These are phyloP conservation scores for Ogataea philodendri DNA, from an alignment of 805 yeast species.

Conservation along the genomic window DNA sequence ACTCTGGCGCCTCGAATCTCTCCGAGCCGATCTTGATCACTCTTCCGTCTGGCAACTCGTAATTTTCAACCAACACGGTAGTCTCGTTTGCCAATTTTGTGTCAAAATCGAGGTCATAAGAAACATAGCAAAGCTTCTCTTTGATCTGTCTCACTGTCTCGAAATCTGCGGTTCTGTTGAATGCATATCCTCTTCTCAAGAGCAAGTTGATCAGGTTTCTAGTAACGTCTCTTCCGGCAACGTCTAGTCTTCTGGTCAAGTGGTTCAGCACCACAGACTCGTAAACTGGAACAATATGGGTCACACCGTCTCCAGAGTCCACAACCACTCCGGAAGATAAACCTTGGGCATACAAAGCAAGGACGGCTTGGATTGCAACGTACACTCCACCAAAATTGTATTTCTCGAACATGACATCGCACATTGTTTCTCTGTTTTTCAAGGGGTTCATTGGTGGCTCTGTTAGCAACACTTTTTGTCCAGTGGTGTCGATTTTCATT, in stretches of 20 bases:
- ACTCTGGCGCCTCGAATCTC: conserved; percentile 95
- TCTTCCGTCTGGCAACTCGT: conserved; percentile 96
- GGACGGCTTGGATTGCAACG: conserved; percentile 96
- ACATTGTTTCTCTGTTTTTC: conserved; percentile 86
- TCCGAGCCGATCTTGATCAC: conserved; percentile 91
- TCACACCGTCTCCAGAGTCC: conserved; percentile 98
- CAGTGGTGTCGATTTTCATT: conserved; percentile 72
- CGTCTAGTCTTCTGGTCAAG: conserved; percentile 86
- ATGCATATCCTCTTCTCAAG: conserved; percentile 95
- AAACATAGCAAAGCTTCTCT: conserved; percentile 92
- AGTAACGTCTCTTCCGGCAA: conserved; percentile 99
- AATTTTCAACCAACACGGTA: conserved; percentile 87
- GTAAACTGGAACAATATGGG: conserved; percentile 97
- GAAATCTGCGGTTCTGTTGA: conserved; percentile 97
- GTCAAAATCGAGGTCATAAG: conserved; percentile 90
- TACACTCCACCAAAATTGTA: conserved; percentile 90
- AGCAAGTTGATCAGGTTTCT: conserved; percentile 86
- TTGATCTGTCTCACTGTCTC: conserved; percentile 98
- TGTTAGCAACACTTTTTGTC: conserved; percentile 80
- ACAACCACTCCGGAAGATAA: conserved; percentile 96
- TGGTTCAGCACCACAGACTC: conserved; percentile 96
- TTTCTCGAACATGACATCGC: conserved; percentile 88
- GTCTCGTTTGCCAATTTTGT: conserved; percentile 86
- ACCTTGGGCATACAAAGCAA: conserved; percentile 96
- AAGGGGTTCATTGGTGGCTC: conserved; percentile 98